A percentile compares a stretch with the other conserved stretches of the same genome.
These are phyloP conservation scores for Nothophaeocryptopus gaeumannii DNA, from an alignment of 2,329 filamentous ascomycete genomes.

Conservation along the genomic window DNA sequence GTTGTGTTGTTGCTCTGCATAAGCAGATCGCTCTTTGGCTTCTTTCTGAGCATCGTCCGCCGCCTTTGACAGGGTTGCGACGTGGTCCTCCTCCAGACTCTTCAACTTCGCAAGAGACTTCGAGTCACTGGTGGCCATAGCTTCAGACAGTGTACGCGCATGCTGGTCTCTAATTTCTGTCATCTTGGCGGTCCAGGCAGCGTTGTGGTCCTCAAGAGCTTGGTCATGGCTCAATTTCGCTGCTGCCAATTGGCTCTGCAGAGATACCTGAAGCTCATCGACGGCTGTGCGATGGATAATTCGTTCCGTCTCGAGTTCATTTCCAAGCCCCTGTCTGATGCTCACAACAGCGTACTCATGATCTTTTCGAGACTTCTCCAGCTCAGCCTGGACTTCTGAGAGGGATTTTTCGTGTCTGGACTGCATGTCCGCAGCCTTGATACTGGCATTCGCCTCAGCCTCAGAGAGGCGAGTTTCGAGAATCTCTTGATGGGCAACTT, in stretches of 20 bases:
- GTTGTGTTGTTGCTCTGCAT: conserved; percentile 20
- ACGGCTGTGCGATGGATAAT: conserved; percentile 2
- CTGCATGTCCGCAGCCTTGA: conserved; percentile 7
- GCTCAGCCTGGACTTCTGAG: conserved; percentile 14
- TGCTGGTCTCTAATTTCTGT: conserved; percentile 20
- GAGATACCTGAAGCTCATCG: conserved; percentile 11
- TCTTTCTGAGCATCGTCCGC: conserved; percentile 15
- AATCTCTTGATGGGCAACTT: conserved; percentile 1
- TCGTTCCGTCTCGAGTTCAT: conserved; percentile 6
- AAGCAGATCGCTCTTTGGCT: conserved; percentile 16
- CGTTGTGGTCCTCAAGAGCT: conserved; percentile 22
- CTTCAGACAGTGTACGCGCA: conserved; percentile 17
- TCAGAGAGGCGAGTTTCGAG: conserved; percentile 16
- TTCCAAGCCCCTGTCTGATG: conserved; percentile 9
- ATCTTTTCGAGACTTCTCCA: conserved; percentile 12
- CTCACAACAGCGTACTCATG: conserved; percentile 17
- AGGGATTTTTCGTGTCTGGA: conserved; percentile 13
- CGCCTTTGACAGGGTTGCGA: conserved; percentile 14
- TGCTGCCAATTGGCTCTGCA: conserved; percentile 12
- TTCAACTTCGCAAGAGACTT: conserved; percentile 13
- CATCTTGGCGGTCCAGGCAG: conserved; percentile 23
- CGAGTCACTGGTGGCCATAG: conserved; percentile 16
- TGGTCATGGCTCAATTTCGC: conserved; percentile 17
- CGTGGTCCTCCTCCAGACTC: conserved; percentile 14
- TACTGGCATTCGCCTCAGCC: conserved; percentile 15